Evolutionary conservation across 2,329 filamentous ascomycete genomes (phyloP).

Genomic region (Epichloe brachyelytri): DNA sequence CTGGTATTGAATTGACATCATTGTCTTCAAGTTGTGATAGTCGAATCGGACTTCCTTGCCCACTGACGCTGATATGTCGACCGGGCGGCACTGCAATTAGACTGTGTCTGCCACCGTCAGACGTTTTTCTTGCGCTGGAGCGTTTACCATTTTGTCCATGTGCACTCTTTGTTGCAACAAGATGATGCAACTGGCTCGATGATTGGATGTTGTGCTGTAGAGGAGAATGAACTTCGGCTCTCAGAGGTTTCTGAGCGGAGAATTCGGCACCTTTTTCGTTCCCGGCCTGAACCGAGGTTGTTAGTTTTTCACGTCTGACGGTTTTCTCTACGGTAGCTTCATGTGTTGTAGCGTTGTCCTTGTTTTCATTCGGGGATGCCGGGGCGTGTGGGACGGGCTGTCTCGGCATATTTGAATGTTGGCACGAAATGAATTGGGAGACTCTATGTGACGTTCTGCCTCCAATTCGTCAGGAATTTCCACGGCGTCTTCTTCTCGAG

Average conservation of each 20-base stretch:
- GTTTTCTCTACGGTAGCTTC: not conserved
- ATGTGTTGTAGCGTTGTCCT: not conserved
- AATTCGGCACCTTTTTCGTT: not conserved
- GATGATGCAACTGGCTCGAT: not conserved
- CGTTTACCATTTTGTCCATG: not conserved
- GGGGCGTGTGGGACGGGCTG: not conserved
- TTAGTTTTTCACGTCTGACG: not conserved
- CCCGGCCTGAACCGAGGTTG: not conserved
- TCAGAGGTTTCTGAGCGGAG: not conserved
- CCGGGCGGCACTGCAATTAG: not conserved
- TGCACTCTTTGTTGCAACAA: not conserved
- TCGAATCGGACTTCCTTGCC: conserved; percentile 4
- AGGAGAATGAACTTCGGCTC: not conserved
- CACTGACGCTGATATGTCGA: conserved; percentile 3
- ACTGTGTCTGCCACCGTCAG: not conserved
- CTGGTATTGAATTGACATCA: not conserved
- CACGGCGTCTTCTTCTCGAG: not conserved
- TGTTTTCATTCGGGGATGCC: not conserved
- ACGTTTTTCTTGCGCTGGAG: not conserved
- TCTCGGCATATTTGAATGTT: not conserved
- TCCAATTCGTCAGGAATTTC: not conserved
- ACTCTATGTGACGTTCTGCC: not conserved
- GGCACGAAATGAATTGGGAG: not conserved
- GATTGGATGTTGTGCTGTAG: not conserved
- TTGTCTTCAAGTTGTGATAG: not conserved